Evolutionary conservation across 2,329 filamentous ascomycete genomes (phyloP), one percentile per base, ranked within the genome.

Genomic region (Pezicula rhizophila): DNA sequence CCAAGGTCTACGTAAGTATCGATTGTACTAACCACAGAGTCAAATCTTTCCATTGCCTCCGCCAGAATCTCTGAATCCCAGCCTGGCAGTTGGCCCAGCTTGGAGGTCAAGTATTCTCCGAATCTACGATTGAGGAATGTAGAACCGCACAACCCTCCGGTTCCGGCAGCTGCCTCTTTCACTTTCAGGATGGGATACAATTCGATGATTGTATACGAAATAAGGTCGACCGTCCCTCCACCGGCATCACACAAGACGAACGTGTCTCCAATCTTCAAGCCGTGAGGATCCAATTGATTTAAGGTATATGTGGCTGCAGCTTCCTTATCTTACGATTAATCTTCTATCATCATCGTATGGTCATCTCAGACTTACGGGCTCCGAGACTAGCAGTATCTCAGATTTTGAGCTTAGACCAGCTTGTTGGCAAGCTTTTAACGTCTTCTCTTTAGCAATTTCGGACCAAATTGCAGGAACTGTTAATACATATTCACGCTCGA

Each of bases 381-480:
- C 76, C 1, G 73, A 74, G 28, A 77, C 67, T 10, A 77, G 66
- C 42, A 68, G 66, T 10, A 76, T 73, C 5, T 67, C 64, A 1
- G 60, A 52, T 17, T 60, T 59, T 2, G 57, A 50, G 5, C 57
- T 63, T 4, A 68, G 57, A 8, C 60, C 62, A 20, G 70, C 65
- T 14, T 64, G 66, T 37, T 69, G 65, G 42, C 70, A 76, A 8
- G 74, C 73, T 43, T 68, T 64, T 44, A 64, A 65, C 2, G 75
- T 79, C 42, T 70, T 71, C 35, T 75, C 68, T 43, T 76, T 78
- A 37, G 76, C 74, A 3, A 66, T 64, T 44, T 77, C 75, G 45
- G 71, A 75, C 77, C 77, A 80, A 11, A 80, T 76, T 5, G 77
- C 77, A 0, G 77, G 77, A 1, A 80, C 76, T 0, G 77, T 79